Conservation (phyloP, 2,329 filamentous ascomycete species). For the Orbilia blumenaviensis region DNA sequence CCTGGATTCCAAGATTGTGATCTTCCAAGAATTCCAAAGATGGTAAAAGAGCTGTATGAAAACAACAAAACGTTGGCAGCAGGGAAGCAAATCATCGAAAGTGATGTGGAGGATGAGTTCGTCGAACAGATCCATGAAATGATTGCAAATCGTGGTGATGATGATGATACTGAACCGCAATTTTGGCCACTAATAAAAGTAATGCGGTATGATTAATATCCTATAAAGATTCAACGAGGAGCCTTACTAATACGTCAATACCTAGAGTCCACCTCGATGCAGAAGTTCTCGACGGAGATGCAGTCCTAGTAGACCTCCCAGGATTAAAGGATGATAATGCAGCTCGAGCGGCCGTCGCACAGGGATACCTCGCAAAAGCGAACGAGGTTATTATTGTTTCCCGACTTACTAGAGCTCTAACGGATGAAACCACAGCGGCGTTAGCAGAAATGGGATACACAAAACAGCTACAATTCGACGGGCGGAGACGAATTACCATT, state of each 20-base stretch:
- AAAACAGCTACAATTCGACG: constrained; percentile 29
- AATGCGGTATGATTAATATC: too few relatives aligned
- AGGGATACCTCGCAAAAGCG: constrained; percentile 23
- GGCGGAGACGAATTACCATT: constrained; percentile 32
- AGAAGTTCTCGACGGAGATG: constrained; percentile 11
- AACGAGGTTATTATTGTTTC: constrained; percentile 46
- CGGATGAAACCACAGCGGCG: constrained; percentile 11
- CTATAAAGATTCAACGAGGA: too few relatives aligned
- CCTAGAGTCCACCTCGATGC: constrained; percentile 33
- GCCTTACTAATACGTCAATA: background rate
- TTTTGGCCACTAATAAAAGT: constrained; percentile 47
- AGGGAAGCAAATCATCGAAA: constrained; percentile 15
- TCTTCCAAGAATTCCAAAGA: background rate
- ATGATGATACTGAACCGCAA: constrained; percentile 8
- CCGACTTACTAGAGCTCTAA: constrained; percentile 12
- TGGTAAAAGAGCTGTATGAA: constrained; percentile 7
- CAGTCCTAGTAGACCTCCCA: constrained; percentile 34
- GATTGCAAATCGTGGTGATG: constrained; percentile 11
- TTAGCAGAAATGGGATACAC: constrained; percentile 38
- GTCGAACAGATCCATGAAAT: constrained; percentile 13
- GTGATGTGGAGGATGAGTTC: constrained; percentile 26
- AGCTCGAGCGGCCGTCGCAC: constrained; percentile 24
- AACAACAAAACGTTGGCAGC: background rate
- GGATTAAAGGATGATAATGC: constrained; percentile 41
- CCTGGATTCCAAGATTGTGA: constrained; percentile 10